Evolutionary conservation across 768 basidiomycete genomes (phyloP).

Genomic region (Piloderma croceum): DNA sequence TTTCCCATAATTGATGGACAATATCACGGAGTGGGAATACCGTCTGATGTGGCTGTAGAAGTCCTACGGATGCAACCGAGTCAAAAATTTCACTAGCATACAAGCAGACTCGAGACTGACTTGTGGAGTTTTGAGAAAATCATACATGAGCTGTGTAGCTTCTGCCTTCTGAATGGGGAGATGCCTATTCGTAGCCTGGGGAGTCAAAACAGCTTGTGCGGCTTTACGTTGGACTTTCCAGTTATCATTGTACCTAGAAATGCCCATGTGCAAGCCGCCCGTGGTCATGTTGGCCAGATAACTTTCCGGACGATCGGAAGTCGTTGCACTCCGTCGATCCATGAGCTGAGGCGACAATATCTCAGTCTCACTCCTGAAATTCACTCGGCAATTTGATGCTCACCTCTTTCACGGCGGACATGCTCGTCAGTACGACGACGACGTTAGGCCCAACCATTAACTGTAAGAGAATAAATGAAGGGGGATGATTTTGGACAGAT

Average conservation of each 20-base stretch:
- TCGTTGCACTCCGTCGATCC: constrained; percentile 19
- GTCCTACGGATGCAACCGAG: not conserved
- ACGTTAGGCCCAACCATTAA: constrained; percentile 19
- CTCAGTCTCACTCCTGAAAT: no score
- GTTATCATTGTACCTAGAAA: not conserved
- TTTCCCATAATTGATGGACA: constrained; percentile 12
- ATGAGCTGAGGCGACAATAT: no score
- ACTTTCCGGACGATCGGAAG: constrained; percentile 20
- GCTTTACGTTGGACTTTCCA: not conserved
- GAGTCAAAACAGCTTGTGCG: not conserved
- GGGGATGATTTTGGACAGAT: no score
- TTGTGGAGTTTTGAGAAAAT: constrained; percentile 11
- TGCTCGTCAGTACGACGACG: constrained; percentile 20
- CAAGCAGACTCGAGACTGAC: constrained; percentile 1
- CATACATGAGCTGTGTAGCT: constrained; percentile 22
- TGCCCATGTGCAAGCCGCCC: not conserved
- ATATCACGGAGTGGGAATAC: constrained; percentile 15
- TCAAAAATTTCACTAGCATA: constrained; percentile 2
- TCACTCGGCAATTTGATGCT: no score
- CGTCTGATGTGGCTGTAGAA: constrained; percentile 15
- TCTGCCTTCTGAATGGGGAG: constrained; percentile 25
- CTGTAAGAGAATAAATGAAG: constrained; percentile 10
- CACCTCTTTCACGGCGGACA: constrained; percentile 17
- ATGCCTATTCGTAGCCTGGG: constrained; percentile 6
- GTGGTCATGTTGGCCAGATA: constrained; percentile 8